Evolutionary conservation across 164 flowering plant genomes (phyloP).

Genomic region (Vitis riparia): DNA sequence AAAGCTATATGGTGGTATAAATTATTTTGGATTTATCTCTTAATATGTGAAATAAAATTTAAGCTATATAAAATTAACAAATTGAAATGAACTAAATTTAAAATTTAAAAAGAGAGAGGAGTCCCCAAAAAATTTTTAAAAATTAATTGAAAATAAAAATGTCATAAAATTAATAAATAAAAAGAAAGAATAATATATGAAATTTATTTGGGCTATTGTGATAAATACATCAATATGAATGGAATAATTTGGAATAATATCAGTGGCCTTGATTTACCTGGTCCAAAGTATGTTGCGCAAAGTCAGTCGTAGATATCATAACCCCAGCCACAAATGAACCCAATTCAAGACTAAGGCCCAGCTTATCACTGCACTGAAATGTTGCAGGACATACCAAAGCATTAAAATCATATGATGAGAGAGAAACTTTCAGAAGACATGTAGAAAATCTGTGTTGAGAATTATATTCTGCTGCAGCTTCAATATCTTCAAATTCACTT

Average conservation of each 20-base stretch:
- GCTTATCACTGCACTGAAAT: conserved; percentile 94
- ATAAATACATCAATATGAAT: background rate
- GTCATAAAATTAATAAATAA: no score
- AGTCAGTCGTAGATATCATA: conserved; percentile 95
- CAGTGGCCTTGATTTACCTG: conserved; percentile 48
- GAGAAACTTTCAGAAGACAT: background rate
- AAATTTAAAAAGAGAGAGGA: background rate
- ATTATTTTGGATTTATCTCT: background rate
- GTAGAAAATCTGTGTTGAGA: background rate
- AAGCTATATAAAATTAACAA: background rate
- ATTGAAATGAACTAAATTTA: background rate
- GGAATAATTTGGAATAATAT: background rate
- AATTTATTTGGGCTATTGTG: background rate
- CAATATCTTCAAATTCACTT: background rate
- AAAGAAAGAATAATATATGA: no score
- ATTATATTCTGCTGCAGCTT: background rate
- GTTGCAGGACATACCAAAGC: conserved; percentile 10
- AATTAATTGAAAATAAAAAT: no score
- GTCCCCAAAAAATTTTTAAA: background rate
- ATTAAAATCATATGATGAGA: conserved; percentile 11
- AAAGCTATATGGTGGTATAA: background rate
- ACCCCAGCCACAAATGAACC: conserved; percentile 99
- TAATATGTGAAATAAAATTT: background rate
- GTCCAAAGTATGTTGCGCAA: conserved; percentile 88
- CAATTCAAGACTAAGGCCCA: conserved; percentile 95